Base-by-base conservation (phyloP, 306 rosid genomes). In the Prosopis cineraria region DNA sequence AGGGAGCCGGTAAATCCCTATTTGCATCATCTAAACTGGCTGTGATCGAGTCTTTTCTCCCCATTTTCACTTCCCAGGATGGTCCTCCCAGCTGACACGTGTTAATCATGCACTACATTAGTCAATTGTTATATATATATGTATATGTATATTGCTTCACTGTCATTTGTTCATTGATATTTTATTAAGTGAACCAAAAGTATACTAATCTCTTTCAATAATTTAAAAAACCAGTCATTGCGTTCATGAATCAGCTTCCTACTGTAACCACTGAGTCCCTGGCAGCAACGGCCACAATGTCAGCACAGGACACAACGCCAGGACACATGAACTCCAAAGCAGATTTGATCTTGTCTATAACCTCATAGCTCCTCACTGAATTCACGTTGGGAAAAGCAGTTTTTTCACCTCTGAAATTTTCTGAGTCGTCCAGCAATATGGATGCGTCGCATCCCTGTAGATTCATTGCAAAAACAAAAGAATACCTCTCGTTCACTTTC, bases 371-470 rank as follows among this genome's bases (percentile, higher is more conserved):
- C 48, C 91, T 85, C 0, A 85, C 5, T 0, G 91, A 87, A 50
- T 83, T 70, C 2, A 66, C 73, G 19, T 87, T 89, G 0, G 93
- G 93, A 3, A 72, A 64, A 0, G 91, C 75, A 0, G 64, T 83
- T 63, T 85, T 76, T 66, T 85, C 93, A 1, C 88, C 89, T 0
- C 78, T 85, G 66, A 84, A 84, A 69, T 11, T 84, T 0, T 50
- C 16, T 0, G 82, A 81, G 75, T 87, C 91, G 1, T 89, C 91
- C 30, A 89, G 72, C 72, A 85, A 70, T 3, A 81, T 85, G 0
- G 93, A 89, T 31, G 89, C 93, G 79, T 89, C 93, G 44, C 93
- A 89, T 50, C 93, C 93, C 93, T 89, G 47, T 34, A 33, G n/a
- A n/a, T n/a, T n/a, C n/a, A n/a, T n/a, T n/a, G n/a, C n/a, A n/a